phyloP scores from a whole-genome alignment of 768 basidiomycete genomes.

The Suillus plorans region DNA sequence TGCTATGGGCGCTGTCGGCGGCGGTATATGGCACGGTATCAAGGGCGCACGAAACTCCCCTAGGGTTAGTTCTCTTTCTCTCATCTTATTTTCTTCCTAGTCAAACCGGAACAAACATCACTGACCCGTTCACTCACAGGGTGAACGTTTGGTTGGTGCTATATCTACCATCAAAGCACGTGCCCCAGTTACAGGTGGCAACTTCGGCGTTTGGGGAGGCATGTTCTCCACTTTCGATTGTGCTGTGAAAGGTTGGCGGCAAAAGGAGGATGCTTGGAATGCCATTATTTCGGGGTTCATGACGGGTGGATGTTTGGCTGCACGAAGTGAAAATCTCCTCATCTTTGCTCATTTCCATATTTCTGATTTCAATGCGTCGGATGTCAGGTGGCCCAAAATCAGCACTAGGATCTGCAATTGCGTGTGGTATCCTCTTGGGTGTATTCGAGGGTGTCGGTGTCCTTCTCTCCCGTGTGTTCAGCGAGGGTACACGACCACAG shows the following conservation, averaged over 20 bases:
- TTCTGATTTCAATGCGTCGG: background rate
- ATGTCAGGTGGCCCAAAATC: conserved; percentile 84
- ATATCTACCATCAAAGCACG: conserved; percentile 96
- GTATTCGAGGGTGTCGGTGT: conserved; percentile 96
- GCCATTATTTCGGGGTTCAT: conserved; percentile 97
- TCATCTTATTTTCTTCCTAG: background rate
- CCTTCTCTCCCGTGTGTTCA: conserved; percentile 84
- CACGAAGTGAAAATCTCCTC: conserved; percentile 69
- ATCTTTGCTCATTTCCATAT: background rate
- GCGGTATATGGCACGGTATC: conserved; percentile 98
- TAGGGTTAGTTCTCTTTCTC: conserved; percentile 52
- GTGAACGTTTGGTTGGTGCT: conserved; percentile 92
- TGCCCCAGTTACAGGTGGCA: conserved; percentile 96
- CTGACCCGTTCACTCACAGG: conserved; percentile 44
- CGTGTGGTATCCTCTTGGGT: conserved; percentile 94
- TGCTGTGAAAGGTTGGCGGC: conserved; percentile 93
- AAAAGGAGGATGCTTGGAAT: conserved; percentile 99
- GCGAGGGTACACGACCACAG: conserved; percentile 77
- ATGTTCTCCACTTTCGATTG: conserved; percentile 99
- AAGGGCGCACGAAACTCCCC: conserved; percentile 98
- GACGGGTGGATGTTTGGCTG: conserved; percentile 95
- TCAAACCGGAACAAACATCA: background rate
- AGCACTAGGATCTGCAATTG: conserved; percentile 89
- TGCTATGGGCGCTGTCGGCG: conserved; percentile 97
- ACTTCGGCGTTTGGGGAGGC: conserved; percentile 95